Evolutionary conservation across 225 moss, liverwort and hornwort species (phyloP), one percentile per base, ranked within the genome.

Genomic region (Polytrichum commune): DNA sequence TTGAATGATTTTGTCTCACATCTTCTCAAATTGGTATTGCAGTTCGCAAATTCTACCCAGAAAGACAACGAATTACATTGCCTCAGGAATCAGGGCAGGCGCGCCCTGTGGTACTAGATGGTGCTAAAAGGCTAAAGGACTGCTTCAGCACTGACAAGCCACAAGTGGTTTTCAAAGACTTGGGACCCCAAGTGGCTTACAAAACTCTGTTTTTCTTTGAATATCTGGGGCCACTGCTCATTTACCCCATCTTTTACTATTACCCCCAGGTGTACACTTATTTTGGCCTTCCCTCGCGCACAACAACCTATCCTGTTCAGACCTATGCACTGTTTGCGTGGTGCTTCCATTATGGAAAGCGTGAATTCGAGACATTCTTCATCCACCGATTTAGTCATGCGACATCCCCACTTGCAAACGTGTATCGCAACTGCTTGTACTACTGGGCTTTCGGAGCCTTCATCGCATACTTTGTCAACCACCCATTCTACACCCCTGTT

Each of bases 141-240:
- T 90, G 70, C 62, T 88, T 94, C 66, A 81, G 65, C 57, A 86
- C 63, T 3, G 62, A 78, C 23, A 29, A 74, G 16, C 93, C 84
- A 2, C 85, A 79, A 80, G 86, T 97, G 0, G 19, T 91, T 7
- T 92, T 94, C 54, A 97, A 94, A 72, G 97, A 97, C 56, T 77
- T 94, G 55, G 92, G 94, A 26, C 94, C 88, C 3, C 97, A 91
- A 82, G 91, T 97, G 25, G 79, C 80, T 2, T 97, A 94, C n/a
- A 75, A 53, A 55, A 78, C 86, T 6, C 79, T 94, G 0, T 91
- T 92, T 65, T 88, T 97, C 74, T 92, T 94, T 64, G 97, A 97
- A 60, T 94, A 97, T 27, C 46, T 94, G 2, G 97, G 97, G 13
- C 94, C 94, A 5, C 80, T 97, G 27, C 5, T 92, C 64, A 85